Evolutionary conservation across 805 yeast genomes (phyloP).

Genomic region (Kodamaea restingae): DNA sequence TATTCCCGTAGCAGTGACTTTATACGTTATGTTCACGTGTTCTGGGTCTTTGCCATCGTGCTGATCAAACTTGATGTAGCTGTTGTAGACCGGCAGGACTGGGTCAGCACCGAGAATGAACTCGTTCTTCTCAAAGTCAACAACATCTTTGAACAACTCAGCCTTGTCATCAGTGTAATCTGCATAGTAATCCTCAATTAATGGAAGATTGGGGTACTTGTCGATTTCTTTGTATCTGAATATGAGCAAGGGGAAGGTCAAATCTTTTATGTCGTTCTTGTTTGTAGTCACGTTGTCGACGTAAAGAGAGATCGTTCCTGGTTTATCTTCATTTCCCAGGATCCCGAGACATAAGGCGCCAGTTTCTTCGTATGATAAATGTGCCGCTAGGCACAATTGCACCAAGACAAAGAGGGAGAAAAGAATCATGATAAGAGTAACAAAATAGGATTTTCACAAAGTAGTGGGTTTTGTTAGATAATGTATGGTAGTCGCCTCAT

Average conservation of each 20-base stretch:
- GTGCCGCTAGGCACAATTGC: not conserved
- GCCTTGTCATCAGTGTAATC: constrained; percentile 7
- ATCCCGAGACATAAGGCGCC: constrained; percentile 1
- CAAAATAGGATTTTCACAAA: too few species aligned
- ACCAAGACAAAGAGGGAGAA: too few species aligned
- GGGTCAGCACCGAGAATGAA: constrained; percentile 10
- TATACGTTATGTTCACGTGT: constrained; percentile 3
- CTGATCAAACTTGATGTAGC: constrained; percentile 6
- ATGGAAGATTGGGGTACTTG: constrained; percentile 19
- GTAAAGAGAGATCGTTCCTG: constrained; percentile 10
- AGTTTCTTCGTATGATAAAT: not conserved
- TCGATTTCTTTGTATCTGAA: constrained; percentile 21
- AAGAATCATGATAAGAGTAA: too few species aligned
- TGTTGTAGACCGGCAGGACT: constrained; percentile 2
- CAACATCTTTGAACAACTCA: constrained; percentile 10
- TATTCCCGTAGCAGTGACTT: constrained; percentile 15
- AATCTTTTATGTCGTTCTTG: constrained; percentile 5
- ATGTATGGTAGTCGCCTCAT: too few species aligned
- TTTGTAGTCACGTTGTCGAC: constrained; percentile 11
- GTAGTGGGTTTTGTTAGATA: too few species aligned
- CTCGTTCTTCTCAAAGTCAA: constrained; percentile 14
- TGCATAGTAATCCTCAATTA: constrained; percentile 12
- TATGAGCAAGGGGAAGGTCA: constrained; percentile 22
- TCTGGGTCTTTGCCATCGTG: constrained; percentile 3
- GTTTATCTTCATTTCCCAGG: constrained; percentile 1